Evolutionary conservation across 1,284 basidiomycete species (phyloP).

Genomic region (Apiotrichum veenhuisii): DNA sequence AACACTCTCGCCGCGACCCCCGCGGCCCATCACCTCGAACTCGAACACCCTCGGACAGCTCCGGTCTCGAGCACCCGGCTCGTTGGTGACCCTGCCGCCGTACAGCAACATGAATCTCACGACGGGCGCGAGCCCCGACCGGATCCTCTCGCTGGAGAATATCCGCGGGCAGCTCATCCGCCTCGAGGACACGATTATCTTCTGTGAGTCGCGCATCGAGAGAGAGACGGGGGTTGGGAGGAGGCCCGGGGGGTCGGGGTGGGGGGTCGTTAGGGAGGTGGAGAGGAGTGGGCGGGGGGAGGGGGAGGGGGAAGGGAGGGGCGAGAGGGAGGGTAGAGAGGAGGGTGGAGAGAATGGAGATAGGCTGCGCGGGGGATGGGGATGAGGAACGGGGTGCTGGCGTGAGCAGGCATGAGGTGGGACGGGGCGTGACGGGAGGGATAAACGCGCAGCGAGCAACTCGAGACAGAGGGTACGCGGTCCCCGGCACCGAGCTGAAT

Average conservation of each 20-base stretch:
- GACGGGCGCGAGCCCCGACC: conserved; percentile 57
- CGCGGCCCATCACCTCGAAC: too few species aligned
- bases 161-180: conserved; percentile 83
- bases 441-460: too few species aligned
- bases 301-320: too few species aligned
- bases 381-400: neutral
- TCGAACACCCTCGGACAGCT: too few species aligned
- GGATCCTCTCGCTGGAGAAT: conserved; percentile 76
- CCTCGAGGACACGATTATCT: conserved; percentile 98
- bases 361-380: neutral
- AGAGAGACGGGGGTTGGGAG: neutral
- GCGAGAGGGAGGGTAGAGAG: too few species aligned
- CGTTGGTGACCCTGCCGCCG: conserved; percentile 1
- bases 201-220: conserved; percentile 53
- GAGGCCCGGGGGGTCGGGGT: neutral
- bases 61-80: neutral
- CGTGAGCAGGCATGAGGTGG: neutral
- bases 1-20: neutral
- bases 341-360: too few species aligned
- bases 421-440: too few species aligned
- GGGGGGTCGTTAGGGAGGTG: neutral
- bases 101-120: conserved; percentile 51
- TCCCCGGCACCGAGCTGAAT: too few species aligned
- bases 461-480: too few species aligned
- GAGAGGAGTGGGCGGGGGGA: neutral